Evolutionary conservation across 306 rosid species (phyloP).

Genomic region (Medicago lupulina): DNA sequence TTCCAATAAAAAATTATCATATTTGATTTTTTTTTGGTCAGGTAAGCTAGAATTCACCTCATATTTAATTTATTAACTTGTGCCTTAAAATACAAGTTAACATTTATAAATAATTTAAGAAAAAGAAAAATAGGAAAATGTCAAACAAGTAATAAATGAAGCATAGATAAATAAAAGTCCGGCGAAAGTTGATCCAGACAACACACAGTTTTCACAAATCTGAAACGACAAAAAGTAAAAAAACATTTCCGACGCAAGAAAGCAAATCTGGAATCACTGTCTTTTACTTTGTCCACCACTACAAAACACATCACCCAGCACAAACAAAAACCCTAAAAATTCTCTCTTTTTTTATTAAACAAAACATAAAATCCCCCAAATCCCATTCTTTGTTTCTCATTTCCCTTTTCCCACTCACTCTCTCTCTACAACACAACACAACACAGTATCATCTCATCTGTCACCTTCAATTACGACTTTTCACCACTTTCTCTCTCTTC

Average conservation of each 20-base stretch:
- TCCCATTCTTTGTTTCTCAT: conserved; percentile 20
- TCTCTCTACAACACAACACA: conserved; percentile 50
- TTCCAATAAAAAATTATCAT: too few relatives aligned
- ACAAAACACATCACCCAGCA: neutral
- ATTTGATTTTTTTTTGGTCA: too few relatives aligned
- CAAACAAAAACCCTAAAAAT: conserved; percentile 32
- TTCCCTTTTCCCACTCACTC: conserved; percentile 37
- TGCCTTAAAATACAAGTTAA: too few relatives aligned
- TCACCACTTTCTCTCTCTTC: conserved; percentile 64
- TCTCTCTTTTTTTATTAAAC: conserved; percentile 24
- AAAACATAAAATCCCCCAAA: conserved; percentile 43
- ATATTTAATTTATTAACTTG: too few relatives aligned
- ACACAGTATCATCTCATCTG: conserved; percentile 84
- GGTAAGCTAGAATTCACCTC: too few relatives aligned
- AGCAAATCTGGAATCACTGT: conserved; percentile 24
- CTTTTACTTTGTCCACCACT: conserved; percentile 11
- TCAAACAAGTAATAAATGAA: too few relatives aligned
- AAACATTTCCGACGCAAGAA: neutral
- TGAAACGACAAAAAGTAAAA: neutral
- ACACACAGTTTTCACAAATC: neutral
- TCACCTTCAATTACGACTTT: conserved; percentile 98
- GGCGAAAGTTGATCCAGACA: too few relatives aligned
- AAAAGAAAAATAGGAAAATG: too few relatives aligned
- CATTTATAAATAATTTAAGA: too few relatives aligned
- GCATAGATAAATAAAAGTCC: too few relatives aligned